phyloP scores from a whole-genome alignment of 2,329 filamentous ascomycete species.

The Trichoderma guizhouense region DNA sequence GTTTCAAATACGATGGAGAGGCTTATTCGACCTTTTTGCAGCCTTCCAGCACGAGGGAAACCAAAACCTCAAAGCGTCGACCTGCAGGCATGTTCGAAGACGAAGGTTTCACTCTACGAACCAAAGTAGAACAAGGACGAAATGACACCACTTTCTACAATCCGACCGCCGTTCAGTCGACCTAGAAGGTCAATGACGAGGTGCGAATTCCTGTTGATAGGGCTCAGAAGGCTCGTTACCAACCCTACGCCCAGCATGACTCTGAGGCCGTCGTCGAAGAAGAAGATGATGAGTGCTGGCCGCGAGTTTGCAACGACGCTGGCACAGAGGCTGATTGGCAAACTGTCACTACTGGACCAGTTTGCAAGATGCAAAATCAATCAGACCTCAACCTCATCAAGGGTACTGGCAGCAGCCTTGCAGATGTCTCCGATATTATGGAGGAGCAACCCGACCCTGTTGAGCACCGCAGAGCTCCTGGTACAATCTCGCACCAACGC shows the following conservation, averaged over 20 bases:
- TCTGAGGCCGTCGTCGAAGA: background rate
- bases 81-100: conserved; percentile 11
- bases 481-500: background rate
- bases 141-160: conserved; percentile 34
- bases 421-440: conserved; percentile 41
- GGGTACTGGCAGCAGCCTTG: conserved; percentile 43
- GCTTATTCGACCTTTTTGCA: conserved; percentile 38
- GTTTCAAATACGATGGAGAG: conserved; percentile 45
- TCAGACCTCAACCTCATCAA: conserved; percentile 27
- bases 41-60: conserved; percentile 40
- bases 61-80: conserved; percentile 26
- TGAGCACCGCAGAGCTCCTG: background rate
- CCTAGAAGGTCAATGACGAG: conserved; percentile 41
- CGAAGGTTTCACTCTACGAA: background rate
- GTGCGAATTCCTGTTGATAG: conserved; percentile 35
- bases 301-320: conserved; percentile 20
- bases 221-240: conserved; percentile 1
- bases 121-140: background rate
- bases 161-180: conserved; percentile 35
- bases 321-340: conserved; percentile 35
- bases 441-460: conserved; percentile 3
- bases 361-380: conserved; percentile 23
- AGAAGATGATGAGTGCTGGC: conserved; percentile 17
- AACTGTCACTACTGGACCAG: conserved; percentile 34
- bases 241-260: background rate